Evolutionary conservation across 148 eudicot species (phyloP), one percentile per base, ranked within the genome.

Genomic region (Cornus florida): DNA sequence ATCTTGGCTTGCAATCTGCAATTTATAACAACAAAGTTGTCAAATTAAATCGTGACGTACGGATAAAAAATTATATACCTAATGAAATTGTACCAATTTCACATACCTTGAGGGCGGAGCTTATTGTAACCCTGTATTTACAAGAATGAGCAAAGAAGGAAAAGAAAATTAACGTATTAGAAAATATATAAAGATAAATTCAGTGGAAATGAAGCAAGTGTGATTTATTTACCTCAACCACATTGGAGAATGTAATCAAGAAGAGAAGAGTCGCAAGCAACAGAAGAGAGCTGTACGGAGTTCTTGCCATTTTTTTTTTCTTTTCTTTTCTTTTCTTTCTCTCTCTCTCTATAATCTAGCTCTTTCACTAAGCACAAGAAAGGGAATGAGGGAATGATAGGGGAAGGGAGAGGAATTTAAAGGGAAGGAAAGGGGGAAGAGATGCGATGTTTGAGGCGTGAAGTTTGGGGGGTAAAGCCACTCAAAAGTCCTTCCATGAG

Each of bases 1-100:
- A 82, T 73, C 70, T 77, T 22, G 84, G 84, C 68, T 48, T 10
- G 70, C 84, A 82, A 73, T 82, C 73, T 70, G 53, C n/a, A 5
- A 43, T 43, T 5, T 9, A 43, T 6, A 43, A 43, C 43, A 43
- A 6, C 48, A 43, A 43, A 6, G 8, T 43, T 4, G 48, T 43
- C 1, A 6, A 43, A 43, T 6, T 9, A 43, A 43, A 43, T 43
- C 6, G 8, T 4, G 48, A 43, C 1, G 12, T 13, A 53, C 19
- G 12, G 28, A 28, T 1, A 28, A 28, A 28, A 28, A 28, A 28
- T 28, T 28, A 28, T 28, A 0, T 28, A 1, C 28, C 28, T 28
- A 28, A 28, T 28, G 1, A 28, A 28, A 28, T 28, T 28, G 28
- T 28, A 28, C 28, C 28, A 28, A 28, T 28, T 28, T 28, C 28